Evolutionary conservation across 2,329 filamentous ascomycete genomes (phyloP).

Genomic region (Phaeosphaeriaceae sp.): DNA sequence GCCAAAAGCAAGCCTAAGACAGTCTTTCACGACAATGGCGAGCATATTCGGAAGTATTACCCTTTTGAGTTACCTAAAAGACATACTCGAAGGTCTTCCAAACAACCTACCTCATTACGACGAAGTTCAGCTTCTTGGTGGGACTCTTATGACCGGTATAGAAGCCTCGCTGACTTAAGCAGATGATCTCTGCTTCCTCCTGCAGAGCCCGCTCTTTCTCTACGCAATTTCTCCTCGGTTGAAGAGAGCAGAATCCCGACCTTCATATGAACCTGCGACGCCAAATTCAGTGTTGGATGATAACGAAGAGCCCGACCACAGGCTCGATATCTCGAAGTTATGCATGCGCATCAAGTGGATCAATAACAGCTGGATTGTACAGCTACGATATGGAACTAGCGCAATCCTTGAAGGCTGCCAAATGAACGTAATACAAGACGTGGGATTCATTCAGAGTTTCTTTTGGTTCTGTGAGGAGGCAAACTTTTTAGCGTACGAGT

Average conservation of each 20-base stretch:
- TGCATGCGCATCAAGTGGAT: constrained; percentile 9
- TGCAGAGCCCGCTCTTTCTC: constrained; percentile 13
- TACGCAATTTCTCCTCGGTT: constrained; percentile 12
- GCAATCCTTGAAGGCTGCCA: constrained; percentile 15
- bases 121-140: constrained; percentile 10
- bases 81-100: constrained; percentile 7
- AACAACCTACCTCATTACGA: constrained; percentile 8
- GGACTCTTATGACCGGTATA: background rate
- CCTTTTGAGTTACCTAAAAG: constrained; percentile 7
- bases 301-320: background rate
- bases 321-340: background rate
- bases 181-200: constrained; percentile 15
- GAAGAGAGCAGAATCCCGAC: background rate
- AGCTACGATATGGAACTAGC: constrained; percentile 3
- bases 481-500: constrained; percentile 11
- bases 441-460: constrained; percentile 9
- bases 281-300: background rate
- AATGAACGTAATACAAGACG: background rate
- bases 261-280: background rate
- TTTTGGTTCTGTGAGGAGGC: constrained; percentile 19
- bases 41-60: background rate
- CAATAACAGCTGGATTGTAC: constrained; percentile 9
- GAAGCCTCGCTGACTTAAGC: background rate
- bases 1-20: no score
- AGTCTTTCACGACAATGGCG: no score